Conservation (phyloP, 2,329 filamentous ascomycete genomes). For the Phialocephala subalpina region DNA sequence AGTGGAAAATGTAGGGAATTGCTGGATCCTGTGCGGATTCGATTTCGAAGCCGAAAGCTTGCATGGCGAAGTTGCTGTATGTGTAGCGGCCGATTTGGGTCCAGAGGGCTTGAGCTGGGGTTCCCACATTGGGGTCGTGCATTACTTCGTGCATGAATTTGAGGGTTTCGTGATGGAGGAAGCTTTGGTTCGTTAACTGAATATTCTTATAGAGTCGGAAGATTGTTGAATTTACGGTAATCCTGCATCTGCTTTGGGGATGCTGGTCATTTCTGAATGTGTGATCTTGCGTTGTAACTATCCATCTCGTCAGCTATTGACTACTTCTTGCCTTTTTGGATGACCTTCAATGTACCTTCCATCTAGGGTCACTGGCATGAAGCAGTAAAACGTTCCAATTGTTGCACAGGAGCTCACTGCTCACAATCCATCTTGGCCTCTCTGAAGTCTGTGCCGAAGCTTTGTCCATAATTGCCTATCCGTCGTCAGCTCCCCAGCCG, state of each 20-base stretch:
- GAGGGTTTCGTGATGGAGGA: slow-evolving; percentile 4
- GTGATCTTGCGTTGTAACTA: slow-evolving; percentile 10
- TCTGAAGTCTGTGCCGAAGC: slow-evolving; percentile 3
- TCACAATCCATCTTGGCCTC: slow-evolving; percentile 8
- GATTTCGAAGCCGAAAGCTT: slow-evolving; percentile 1
- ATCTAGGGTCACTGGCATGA: slow-evolving; percentile 7
- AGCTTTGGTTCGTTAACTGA: not conserved
- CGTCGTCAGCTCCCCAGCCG: not conserved
- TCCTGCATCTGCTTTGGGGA: slow-evolving; percentile 1
- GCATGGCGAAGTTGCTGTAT: slow-evolving; percentile 12
- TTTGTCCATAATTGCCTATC: slow-evolving; percentile 10
- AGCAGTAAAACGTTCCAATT: slow-evolving; percentile 8
- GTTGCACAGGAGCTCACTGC: slow-evolving; percentile 8
- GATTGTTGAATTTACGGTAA: not conserved
- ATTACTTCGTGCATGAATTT: slow-evolving; percentile 8
- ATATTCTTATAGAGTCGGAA: not conserved
- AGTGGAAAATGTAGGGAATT: not conserved
- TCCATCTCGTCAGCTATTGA: no score
- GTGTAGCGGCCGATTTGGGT: slow-evolving; percentile 3
- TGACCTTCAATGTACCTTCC: not conserved
- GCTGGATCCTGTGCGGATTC: slow-evolving; percentile 1
- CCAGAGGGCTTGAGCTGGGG: not conserved
- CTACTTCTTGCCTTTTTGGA: not conserved
- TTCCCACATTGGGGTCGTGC: slow-evolving; percentile 1
- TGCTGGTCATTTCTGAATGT: slow-evolving; percentile 10